Evolutionary conservation across 2,329 filamentous ascomycete genomes (phyloP).

Genomic region (Teratosphaeria destructans): DNA sequence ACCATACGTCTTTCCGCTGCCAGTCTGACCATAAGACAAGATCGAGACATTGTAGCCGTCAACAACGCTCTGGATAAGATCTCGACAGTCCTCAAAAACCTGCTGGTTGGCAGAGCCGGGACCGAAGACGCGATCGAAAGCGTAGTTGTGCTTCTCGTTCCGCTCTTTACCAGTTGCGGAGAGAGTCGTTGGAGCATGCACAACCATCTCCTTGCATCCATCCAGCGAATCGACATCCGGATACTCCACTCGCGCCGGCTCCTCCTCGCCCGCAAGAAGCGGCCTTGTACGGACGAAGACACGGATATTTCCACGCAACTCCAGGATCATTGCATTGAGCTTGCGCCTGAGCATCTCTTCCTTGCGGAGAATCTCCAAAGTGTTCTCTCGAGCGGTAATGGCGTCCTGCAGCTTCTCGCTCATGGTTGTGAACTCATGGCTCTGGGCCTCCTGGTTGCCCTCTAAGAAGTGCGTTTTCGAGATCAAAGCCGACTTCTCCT

Average conservation of each 20-base stretch:
- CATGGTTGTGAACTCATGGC: conserved; percentile 72
- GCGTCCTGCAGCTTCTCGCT: conserved; percentile 73
- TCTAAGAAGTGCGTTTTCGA: conserved; percentile 83
- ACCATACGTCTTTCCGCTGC: conserved; percentile 91
- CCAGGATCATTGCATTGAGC: conserved; percentile 94
- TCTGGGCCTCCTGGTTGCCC: conserved; percentile 80
- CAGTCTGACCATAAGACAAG: conserved; percentile 96
- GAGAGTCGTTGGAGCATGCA: conserved; percentile 74
- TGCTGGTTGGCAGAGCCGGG: conserved; percentile 68
- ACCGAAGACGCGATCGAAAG: conserved; percentile 87
- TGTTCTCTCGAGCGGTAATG: conserved; percentile 54
- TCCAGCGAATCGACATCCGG: conserved; percentile 58
- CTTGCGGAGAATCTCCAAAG: conserved; percentile 72
- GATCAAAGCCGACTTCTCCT: conserved; percentile 62
- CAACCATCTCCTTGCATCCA: conserved; percentile 76
- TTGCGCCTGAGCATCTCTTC: conserved; percentile 86
- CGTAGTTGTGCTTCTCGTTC: conserved; percentile 72
- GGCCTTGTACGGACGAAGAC: conserved; percentile 96
- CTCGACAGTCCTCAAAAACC: conserved; percentile 92
- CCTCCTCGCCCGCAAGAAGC: conserved; percentile 48
- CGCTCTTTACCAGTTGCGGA: conserved; percentile 67
- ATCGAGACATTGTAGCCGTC: conserved; percentile 99
- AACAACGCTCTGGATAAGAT: conserved; percentile 88
- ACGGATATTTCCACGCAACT: conserved; percentile 94
- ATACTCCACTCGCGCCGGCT: conserved; percentile 64